These are phyloP conservation scores for Zea luxurians DNA, from an alignment of 176 grass and related monocot species.

Conservation along the genomic window DNA sequence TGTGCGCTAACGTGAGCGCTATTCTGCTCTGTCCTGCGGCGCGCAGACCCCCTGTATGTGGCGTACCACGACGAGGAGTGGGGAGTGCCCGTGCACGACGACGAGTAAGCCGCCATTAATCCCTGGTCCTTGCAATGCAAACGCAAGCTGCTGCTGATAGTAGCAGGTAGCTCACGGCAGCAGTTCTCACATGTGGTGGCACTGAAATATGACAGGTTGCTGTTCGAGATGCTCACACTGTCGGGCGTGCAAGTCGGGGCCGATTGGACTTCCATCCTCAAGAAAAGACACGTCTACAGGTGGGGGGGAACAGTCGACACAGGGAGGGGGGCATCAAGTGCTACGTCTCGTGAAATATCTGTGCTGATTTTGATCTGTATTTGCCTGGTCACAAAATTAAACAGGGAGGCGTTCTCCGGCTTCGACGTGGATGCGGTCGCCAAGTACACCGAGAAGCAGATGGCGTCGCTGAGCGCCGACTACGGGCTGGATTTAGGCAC, in stretches of 20 bases:
- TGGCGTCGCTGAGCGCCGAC: conserved; percentile 62
- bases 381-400: conserved; percentile 8
- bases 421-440: conserved; percentile 73
- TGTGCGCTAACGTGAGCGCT: background rate
- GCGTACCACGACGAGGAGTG: conserved; percentile 95
- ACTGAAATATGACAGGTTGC: conserved; percentile 49
- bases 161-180: background rate
- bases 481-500: conserved; percentile 67
- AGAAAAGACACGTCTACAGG: conserved; percentile 86
- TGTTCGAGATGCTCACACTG: conserved; percentile 85
- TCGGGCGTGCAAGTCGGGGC: conserved; percentile 88
- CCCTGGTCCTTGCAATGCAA: background rate
- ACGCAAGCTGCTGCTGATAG: background rate
- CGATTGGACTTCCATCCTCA: conserved; percentile 87
- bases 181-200: conserved; percentile 9
- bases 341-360: background rate
- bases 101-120: conserved; percentile 53
- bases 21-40: background rate
- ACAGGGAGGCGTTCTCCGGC: conserved; percentile 79
- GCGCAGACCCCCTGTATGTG: conserved; percentile 65
- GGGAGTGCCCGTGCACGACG: conserved; percentile 82
- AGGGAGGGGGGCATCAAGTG: no score
- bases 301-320: background rate
- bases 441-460: conserved; percentile 79
- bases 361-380: conserved; percentile 20